A percentile compares a stretch with the other conserved stretches of the same genome.
Conservation (phyloP, 257 asterid species). For the Rubia yunnanensis region DNA sequence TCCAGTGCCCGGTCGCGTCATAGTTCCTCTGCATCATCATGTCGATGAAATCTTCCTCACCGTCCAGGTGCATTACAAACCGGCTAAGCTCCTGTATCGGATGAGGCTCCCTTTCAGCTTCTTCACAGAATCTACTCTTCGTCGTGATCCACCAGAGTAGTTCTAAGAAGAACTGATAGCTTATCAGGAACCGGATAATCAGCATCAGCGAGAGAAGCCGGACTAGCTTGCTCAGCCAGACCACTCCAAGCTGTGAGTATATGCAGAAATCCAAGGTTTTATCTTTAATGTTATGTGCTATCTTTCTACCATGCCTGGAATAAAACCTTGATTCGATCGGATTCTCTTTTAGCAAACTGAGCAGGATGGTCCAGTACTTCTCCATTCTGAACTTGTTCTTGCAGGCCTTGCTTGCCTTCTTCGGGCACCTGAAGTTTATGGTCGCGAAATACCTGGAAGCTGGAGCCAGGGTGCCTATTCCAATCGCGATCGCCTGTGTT, state of each 20-base stretch:
- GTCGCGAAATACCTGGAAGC: conserved; percentile 60
- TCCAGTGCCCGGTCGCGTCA: conserved; percentile 49
- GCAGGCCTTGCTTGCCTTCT: conserved; percentile 16
- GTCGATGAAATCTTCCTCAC: conserved; percentile 59
- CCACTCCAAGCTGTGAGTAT: conserved; percentile 39
- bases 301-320: conserved; percentile 31
- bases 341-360: conserved; percentile 38
- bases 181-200: conserved; percentile 23
- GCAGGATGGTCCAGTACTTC: conserved; percentile 46
- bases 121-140: conserved; percentile 21
- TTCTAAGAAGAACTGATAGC: conserved; percentile 17
- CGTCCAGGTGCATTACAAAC: conserved; percentile 66
- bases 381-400: conserved; percentile 31
- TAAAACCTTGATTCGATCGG: conserved; percentile 40
- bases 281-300: conserved; percentile 34
- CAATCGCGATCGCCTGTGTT: conserved; percentile 49
- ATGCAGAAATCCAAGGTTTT: conserved; percentile 36
- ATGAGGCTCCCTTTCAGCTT: conserved; percentile 17
- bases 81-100: conserved; percentile 38
- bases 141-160: conserved; percentile 23
- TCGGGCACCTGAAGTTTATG: conserved; percentile 50
- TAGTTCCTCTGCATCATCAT: conserved; percentile 43
- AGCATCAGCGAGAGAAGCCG: conserved; percentile 37
- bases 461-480: conserved; percentile 58
- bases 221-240: conserved; percentile 50